Conservation (phyloP, 202 grass and related monocot genomes). For the Carex arenaria region DNA sequence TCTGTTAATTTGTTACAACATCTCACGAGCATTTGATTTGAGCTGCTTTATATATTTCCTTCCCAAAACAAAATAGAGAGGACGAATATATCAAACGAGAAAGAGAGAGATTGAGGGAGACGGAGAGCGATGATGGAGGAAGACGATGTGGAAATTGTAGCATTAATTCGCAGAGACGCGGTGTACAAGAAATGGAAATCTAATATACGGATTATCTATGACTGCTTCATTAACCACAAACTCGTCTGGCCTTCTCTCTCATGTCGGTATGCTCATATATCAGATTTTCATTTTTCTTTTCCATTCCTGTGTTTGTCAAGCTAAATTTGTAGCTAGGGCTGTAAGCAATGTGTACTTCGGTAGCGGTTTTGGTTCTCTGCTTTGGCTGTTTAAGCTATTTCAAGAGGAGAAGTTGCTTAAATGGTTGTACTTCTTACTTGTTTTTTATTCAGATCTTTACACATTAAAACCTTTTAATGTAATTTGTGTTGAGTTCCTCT, state of each 20-base stretch:
- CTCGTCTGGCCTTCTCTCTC: constrained; percentile 96
- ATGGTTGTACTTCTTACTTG: background rate
- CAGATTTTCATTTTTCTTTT: background rate
- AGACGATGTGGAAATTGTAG: constrained; percentile 24
- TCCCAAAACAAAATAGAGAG: background rate
- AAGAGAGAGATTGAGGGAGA: background rate
- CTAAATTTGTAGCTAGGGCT: constrained; percentile 25
- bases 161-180: constrained; percentile 61
- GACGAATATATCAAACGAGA: too few relatives aligned
- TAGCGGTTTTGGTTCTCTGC: constrained; percentile 12
- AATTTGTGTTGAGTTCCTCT: background rate
- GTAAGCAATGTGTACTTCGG: background rate
- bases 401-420: constrained; percentile 13
- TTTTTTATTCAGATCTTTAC: too few relatives aligned
- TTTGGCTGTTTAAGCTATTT: background rate
- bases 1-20: too few relatives aligned
- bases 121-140: constrained; percentile 31
- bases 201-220: constrained; percentile 79
- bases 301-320: too few relatives aligned
- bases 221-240: constrained; percentile 93
- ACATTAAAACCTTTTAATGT: background rate
- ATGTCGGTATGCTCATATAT: constrained; percentile 43
- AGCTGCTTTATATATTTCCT: too few relatives aligned
- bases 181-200: constrained; percentile 81
- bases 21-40: too few relatives aligned